Evolutionary conservation across 331 rosid genomes (phyloP).

Genomic region (Malus hybrid): DNA sequence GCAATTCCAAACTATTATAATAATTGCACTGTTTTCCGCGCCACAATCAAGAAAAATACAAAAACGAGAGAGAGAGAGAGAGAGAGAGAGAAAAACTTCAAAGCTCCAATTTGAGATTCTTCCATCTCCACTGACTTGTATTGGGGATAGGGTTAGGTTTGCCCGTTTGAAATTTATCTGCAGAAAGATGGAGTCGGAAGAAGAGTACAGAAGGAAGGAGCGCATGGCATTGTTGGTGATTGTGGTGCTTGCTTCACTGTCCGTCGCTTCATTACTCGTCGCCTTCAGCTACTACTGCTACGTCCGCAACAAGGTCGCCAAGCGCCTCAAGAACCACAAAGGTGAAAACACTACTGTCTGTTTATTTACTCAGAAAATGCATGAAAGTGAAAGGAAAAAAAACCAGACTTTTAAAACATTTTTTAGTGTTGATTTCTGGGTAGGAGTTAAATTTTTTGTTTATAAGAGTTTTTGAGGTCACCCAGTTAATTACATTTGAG

Average conservation of each 20-base stretch:
- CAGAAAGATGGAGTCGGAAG: constrained; percentile 43
- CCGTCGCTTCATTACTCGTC: constrained; percentile 61
- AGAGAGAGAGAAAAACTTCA: constrained; percentile 7
- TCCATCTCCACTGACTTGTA: constrained; percentile 2
- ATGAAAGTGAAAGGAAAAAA: neutral
- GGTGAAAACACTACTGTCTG: constrained; percentile 26
- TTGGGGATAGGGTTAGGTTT: constrained; percentile 6
- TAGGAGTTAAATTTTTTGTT: neutral
- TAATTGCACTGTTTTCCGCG: constrained; percentile 29
- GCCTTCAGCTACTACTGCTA: constrained; percentile 87
- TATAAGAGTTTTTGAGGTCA: neutral
- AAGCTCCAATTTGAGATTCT: constrained; percentile 11
- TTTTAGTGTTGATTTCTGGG: neutral
- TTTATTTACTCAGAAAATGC: constrained; percentile 1
- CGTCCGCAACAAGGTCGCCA: constrained; percentile 66
- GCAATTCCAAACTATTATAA: neutral
- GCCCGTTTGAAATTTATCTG: neutral
- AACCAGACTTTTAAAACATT: neutral
- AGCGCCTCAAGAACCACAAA: constrained; percentile 37
- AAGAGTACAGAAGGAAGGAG: constrained; percentile 49
- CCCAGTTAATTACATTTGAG: neutral
- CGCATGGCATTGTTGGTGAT: constrained; percentile 41
- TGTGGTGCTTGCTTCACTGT: constrained; percentile 56
- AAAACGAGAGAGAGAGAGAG: neutral
- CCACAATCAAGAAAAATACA: constrained; percentile 25